Base-by-base conservation (phyloP, 441 rosid species). In the Adansonia rubrostipa region DNA sequence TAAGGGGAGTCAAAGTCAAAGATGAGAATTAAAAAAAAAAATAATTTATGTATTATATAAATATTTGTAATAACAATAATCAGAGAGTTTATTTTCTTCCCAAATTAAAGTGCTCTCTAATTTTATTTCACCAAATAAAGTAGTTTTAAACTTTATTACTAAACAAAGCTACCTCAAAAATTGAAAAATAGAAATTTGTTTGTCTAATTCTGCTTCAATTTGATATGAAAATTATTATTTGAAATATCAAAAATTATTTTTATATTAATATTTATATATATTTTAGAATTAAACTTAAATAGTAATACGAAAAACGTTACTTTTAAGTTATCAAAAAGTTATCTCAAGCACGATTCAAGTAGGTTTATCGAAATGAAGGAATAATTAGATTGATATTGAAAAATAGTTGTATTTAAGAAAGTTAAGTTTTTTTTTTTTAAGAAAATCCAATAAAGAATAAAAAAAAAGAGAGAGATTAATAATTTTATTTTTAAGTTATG, bases 1-100 rank as follows among this genome's bases (percentile, higher is more conserved):
- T 3, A 50, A 20, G 13, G 1, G 68, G 47, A 42, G 82, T 83
- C 83, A 64, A 78, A 83, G 81, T 83, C 85, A 80, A 71, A 75
- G 77, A 77, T 44, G 9, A 3, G 45, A 60, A 15, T 22, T 3
- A 65, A 65, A 14, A 7, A 17, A 45, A n/a, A 42, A 66, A 9
- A 66, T 61, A 17, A 2, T 65, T 40, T 65, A 65, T 40, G 50
- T n/a, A 48, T 15, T 6, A 45, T 40, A 68, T 47, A 13, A 51
- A 15, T 15, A 10, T 53, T 51, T 71, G 42, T 2, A 48, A 69
- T 3, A 24, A 24, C 2, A 62, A 56, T 57, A 56, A 53, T 53
- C 14, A 53, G 58, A 17, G 60, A 54, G 60, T 54, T 54, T 53
- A 53, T 53, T 5, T 14, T 15, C 60, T 40, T 40, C 44, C 44